Conservation (phyloP, 768 basidiomycete genomes). For the Krasilnikovozyma curviuscula region DNA sequence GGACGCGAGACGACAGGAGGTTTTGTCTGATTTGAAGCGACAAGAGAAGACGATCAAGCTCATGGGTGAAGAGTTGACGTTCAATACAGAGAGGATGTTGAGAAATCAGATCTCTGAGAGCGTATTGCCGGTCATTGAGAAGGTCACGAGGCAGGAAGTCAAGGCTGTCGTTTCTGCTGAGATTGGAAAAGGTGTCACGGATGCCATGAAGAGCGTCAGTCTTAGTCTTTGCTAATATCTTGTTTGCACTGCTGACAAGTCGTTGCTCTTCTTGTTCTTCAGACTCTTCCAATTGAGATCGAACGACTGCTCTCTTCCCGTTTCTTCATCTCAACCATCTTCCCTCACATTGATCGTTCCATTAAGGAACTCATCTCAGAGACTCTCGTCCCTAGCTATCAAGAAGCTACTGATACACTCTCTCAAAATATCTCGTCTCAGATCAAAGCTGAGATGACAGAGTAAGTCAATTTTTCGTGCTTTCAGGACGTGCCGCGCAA, state of each 20-base stretch:
- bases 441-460: constrained; percentile 7
- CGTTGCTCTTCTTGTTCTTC: background rate
- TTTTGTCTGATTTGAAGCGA: constrained; percentile 6
- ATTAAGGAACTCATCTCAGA: constrained; percentile 8
- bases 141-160: constrained; percentile 1
- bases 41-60: constrained; percentile 6
- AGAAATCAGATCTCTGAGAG: background rate
- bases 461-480: background rate
- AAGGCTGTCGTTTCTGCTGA: background rate
- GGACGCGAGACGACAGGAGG: no score
- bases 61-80: constrained; percentile 1
- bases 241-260: background rate
- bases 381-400: constrained; percentile 5
- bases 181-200: background rate
- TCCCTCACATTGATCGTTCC: constrained; percentile 7
- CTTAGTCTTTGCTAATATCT: background rate
- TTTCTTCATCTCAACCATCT: background rate
- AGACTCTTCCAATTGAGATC: constrained; percentile 2
- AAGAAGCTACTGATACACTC: background rate
- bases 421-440: background rate
- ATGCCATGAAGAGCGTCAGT: constrained; percentile 6
- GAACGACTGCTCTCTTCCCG: constrained; percentile 1
- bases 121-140: constrained; percentile 1
- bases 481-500: background rate
- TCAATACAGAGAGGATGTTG: constrained; percentile 2